These are phyloP conservation scores for Tolypocladium album DNA, from an alignment of 2,329 filamentous ascomycete species.

Conservation along the genomic window DNA sequence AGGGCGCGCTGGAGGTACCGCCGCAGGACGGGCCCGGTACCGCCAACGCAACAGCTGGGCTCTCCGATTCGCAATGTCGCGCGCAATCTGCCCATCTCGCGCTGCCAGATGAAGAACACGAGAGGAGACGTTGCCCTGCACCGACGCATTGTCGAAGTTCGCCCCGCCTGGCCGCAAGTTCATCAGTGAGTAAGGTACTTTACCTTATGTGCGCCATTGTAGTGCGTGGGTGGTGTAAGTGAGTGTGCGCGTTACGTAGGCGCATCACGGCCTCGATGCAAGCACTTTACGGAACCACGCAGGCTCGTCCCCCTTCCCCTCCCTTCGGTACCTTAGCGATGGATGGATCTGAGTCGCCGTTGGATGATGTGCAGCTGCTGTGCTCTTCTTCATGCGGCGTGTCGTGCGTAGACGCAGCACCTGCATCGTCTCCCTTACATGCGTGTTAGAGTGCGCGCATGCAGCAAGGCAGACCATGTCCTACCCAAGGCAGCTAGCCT, in stretches of 20 bases:
- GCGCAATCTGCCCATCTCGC: too few species aligned
- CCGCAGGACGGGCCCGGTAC: too few species aligned
- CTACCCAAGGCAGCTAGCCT: neutral
- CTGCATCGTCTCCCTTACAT: neutral
- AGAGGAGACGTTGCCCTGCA: too few species aligned
- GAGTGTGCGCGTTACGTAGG: neutral
- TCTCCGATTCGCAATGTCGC: too few species aligned
- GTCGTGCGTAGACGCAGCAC: neutral
- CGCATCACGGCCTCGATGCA: neutral
- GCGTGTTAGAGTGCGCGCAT: neutral
- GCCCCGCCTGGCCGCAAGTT: too few species aligned
- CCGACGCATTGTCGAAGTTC: neutral
- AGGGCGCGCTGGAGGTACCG: neutral
- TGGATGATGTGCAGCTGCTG: constrained; percentile 1
- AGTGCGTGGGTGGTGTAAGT: neutral
- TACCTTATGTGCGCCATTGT: too few species aligned
- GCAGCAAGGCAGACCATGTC: neutral
- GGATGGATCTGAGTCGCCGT: constrained; percentile 2
- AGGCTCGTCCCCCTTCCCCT: neutral
- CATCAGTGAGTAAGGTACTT: too few species aligned
- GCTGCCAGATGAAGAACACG: neutral
- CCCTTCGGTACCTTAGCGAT: neutral
- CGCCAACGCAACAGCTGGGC: too few species aligned
- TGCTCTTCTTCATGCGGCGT: neutral
- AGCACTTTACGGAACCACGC: neutral